Evolutionary conservation across 495 filamentous ascomycete genomes (phyloP).

Genomic region (Daldinia grandis): DNA sequence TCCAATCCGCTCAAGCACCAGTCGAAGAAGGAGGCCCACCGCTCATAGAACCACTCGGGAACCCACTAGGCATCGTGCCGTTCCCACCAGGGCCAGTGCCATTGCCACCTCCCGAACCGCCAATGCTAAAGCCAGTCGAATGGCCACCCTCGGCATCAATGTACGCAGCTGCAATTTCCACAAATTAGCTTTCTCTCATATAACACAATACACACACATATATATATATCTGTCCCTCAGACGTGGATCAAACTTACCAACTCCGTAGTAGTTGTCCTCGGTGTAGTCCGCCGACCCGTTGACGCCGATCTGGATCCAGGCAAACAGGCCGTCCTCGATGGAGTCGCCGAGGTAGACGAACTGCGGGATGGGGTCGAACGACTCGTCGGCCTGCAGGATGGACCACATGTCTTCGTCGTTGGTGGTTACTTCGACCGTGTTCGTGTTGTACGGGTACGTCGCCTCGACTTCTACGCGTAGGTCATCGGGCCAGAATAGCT

Average conservation of each 20-base stretch:
- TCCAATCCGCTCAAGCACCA: conserved; percentile 2
- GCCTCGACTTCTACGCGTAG: conserved; percentile 64
- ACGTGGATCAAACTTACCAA: conserved; percentile 18
- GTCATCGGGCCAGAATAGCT: conserved; percentile 70
- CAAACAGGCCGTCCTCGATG: conserved; percentile 61
- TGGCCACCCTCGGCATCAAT: conserved; percentile 41
- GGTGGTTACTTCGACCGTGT: conserved; percentile 59
- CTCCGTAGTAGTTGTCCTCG: conserved; percentile 34
- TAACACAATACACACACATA: too few species aligned
- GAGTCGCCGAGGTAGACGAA: conserved; percentile 62
- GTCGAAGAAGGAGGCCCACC: conserved; percentile 15
- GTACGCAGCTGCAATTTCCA: conserved; percentile 33
- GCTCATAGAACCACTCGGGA: conserved; percentile 14
- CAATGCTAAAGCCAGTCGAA: conserved; percentile 22
- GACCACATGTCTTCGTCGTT: conserved; percentile 60
- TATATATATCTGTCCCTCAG: neutral
- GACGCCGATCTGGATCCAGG: conserved; percentile 60
- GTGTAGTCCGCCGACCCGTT: conserved; percentile 48
- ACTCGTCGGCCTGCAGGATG: conserved; percentile 53
- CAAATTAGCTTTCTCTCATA: neutral
- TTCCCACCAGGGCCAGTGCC: conserved; percentile 29
- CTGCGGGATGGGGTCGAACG: conserved; percentile 65
- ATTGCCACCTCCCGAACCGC: conserved; percentile 33
- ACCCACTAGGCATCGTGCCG: conserved; percentile 1
- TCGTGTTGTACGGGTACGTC: conserved; percentile 63